Conservation (phyloP, 2,329 filamentous ascomycete species). For the Aureobasidium sp. region DNA sequence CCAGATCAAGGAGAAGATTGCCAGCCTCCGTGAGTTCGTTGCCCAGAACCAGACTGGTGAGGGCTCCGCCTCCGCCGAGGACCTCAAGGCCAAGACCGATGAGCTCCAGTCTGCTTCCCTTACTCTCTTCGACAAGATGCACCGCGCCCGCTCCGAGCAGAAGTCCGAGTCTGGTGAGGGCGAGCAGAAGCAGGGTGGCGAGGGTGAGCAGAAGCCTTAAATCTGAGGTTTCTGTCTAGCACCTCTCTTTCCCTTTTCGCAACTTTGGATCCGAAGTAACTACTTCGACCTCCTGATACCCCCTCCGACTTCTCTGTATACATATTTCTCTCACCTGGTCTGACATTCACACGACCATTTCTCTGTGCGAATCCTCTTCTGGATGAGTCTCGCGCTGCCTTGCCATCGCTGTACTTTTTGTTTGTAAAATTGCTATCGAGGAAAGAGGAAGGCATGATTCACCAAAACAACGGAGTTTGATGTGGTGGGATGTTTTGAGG, state of each 20-base stretch:
- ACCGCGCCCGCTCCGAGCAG: conserved; percentile 71
- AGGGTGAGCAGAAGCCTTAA: conserved; percentile 32
- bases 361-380: background rate
- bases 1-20: conserved; percentile 93
- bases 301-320: conserved; percentile 12
- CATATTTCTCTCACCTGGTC: conserved; percentile 7
- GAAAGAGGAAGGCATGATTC: background rate
- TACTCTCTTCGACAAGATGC: conserved; percentile 99
- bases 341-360: background rate
- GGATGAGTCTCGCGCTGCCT: background rate
- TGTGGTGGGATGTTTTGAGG: background rate
- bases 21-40: conserved; percentile 69
- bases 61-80: conserved; percentile 71
- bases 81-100: conserved; percentile 98
- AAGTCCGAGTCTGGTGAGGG: conserved; percentile 37
- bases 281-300: conserved; percentile 9
- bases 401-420: background rate
- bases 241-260: background rate
- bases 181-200: conserved; percentile 27
- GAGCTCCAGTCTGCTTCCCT: conserved; percentile 93
- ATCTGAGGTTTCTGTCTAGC: background rate
- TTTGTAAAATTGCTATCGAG: conserved; percentile 2
- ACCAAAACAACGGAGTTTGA: background rate
- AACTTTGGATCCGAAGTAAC: background rate
- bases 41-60: conserved; percentile 93